Evolutionary conservation across 2,329 filamentous ascomycete species (phyloP).

Genomic region (Alternaria brassicae): DNA sequence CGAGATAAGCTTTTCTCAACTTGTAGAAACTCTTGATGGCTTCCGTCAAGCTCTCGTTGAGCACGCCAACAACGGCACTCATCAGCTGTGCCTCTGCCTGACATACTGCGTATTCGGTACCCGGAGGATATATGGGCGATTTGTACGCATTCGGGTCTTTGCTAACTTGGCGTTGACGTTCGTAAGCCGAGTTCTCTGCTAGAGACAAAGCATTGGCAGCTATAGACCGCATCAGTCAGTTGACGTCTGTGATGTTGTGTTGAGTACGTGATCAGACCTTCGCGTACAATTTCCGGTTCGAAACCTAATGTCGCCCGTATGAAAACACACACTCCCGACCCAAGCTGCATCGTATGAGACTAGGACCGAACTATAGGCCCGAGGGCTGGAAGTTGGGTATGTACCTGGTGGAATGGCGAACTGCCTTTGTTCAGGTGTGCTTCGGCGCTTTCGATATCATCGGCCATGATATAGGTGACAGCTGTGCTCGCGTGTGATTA

Average conservation of each 20-base stretch:
- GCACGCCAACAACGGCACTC: conserved; percentile 83
- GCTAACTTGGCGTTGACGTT: conserved; percentile 77
- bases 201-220: conserved; percentile 74
- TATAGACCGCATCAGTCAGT: conserved; percentile 34
- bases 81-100: conserved; percentile 88
- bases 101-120: conserved; percentile 85
- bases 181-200: conserved; percentile 77
- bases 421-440: conserved; percentile 71
- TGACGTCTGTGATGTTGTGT: not conserved
- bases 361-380: not conserved
- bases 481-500: conserved; percentile 55
- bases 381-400: not conserved
- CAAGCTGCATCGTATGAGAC: conserved; percentile 63
- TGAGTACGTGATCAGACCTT: conserved; percentile 57
- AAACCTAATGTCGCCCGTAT: conserved; percentile 87
- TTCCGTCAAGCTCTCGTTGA: conserved; percentile 93
- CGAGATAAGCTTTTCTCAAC: conserved; percentile 84
- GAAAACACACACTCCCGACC: conserved; percentile 81
- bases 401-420: conserved; percentile 84
- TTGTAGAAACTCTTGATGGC: conserved; percentile 92
- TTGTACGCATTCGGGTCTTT: conserved; percentile 64
- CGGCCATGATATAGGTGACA: conserved; percentile 79
- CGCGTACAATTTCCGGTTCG: conserved; percentile 88
- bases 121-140: conserved; percentile 76
- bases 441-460: conserved; percentile 87